A percentile compares a stretch with the other conserved stretches of the same genome.
These are phyloP conservation scores for Gossypium mustelinum DNA, from an alignment of 345 rosid species.

Conservation along the genomic window DNA sequence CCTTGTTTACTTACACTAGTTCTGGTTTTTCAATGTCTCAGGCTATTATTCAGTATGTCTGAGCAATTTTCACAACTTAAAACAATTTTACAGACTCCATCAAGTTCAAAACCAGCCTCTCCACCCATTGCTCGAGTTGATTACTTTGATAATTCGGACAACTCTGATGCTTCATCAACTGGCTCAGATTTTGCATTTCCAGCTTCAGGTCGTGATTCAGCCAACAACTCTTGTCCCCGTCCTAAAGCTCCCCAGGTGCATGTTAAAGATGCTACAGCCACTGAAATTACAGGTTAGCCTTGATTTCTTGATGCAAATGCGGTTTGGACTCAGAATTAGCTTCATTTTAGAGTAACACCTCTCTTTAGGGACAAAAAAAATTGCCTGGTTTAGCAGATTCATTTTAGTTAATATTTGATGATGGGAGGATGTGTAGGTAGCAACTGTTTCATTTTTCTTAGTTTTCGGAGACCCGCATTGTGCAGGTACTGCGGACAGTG, in stretches of 20 bases:
- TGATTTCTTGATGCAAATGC: conserved; percentile 17
- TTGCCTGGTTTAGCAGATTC: conserved; percentile 8
- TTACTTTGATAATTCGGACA: conserved; percentile 48
- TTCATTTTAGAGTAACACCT: background rate
- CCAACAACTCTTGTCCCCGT: conserved; percentile 23
- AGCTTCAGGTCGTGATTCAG: conserved; percentile 41
- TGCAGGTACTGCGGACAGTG: conserved; percentile 62
- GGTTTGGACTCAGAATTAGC: conserved; percentile 6
- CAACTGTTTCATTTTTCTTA: conserved; percentile 10
- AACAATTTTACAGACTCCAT: conserved; percentile 48
- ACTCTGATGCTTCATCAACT: conserved; percentile 58
- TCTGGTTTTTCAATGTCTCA: conserved; percentile 72
- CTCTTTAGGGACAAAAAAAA: background rate
- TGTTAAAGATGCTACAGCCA: conserved; percentile 52
- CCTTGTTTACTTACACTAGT: conserved; percentile 42
- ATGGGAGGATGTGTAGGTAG: conserved; percentile 10
- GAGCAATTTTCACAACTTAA: conserved; percentile 85
- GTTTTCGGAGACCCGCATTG: conserved; percentile 21
- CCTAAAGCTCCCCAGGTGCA: conserved; percentile 38
- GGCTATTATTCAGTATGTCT: conserved; percentile 77
- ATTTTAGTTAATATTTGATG: conserved; percentile 10
- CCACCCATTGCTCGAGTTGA: conserved; percentile 38
- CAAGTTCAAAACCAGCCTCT: conserved; percentile 43
- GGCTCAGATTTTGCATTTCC: conserved; percentile 69
- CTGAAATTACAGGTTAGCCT: conserved; percentile 47